Evolutionary conservation across 2,329 filamentous ascomycete genomes (phyloP), one percentile per base, ranked within the genome.

Genomic region (Aureobasidium sp.): DNA sequence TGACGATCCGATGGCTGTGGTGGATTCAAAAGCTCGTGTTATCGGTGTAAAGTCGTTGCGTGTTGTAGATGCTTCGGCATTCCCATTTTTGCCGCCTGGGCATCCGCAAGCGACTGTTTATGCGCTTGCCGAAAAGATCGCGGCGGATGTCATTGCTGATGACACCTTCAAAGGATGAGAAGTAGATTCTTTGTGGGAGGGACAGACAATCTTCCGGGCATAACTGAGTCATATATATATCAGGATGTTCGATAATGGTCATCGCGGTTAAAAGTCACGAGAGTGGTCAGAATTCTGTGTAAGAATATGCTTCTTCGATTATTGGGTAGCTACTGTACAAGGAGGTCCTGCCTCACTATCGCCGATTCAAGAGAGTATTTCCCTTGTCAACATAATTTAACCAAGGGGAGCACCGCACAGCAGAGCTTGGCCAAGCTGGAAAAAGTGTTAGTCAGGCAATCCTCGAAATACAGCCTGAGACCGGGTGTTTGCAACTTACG

Each of bases 41-140:
- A 63, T 68, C 53, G 69, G 68, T 2, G 63, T 68, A 4, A 29
- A 64, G 10, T 62, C 64, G 1, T 52, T 71, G 54, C 64, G 69
- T 25, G 64, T 71, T 9, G 67, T 69, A n/a, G 69, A 70, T 61
- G 68, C 69, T 13, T 70, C 69, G 53, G 61, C 72, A 1, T 71
- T 73, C 42, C 68, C 70, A 1, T 34, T 59, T 6, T 34, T 59
- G 45, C 1, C 66, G 64, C 27, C 70, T 71, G 62, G 67, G 70
- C 7, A 67, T 64, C 34, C 70, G 68, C 2, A 70, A 64, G 32
- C 62, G 11, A 61, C 63, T 7, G 62, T 69, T 13, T 72, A 73
- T 65, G 70, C 69, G 5, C 68, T 75, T 39, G 73, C 69, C 5
- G 73, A 75, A 63, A 73, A 73, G 64, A 72, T 68, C 3, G 71